Base-by-base conservation (phyloP, 2,329 filamentous ascomycete species). In the Alternaria hordeiaustralica region DNA sequence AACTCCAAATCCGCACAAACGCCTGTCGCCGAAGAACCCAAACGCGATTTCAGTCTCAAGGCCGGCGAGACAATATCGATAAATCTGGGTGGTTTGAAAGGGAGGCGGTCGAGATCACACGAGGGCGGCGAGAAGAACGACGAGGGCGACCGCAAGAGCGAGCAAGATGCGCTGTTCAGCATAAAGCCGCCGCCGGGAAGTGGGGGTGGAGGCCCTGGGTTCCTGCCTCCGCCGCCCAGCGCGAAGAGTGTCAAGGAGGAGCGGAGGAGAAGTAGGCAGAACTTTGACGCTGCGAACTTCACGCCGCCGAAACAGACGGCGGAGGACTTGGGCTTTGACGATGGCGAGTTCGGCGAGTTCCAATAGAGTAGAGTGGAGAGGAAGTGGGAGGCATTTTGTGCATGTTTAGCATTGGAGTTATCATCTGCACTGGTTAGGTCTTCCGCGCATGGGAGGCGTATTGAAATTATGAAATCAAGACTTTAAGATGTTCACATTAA, bases 51-150 rank as follows among this genome's bases (percentile, higher is more conserved):
- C 75, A 94, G 92, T 73, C 79, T 97, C 67, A 97, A 97, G 79
- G 93, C 94, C 64, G 93, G 93, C 11, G 91, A 97, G 85, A 97
- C 92, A 18, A 96, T 97, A 71, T 93, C 90, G 23, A 89, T 96
- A 68, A 92, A 92, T 77, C 85, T 96, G 55, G 89, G 88, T 5
- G 88, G 88, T 21, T 36, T 78, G 43, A 86, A 84, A 69, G 84
- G 87, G 2, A 71, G 81, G 69, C 84, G 78, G 65, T 72, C 76
- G 75, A 60, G 81, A 76, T 55, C 50, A 12, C 69, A 66, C 65
- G 68, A 81, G 78, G 64, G 75, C 82, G 58, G 75, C 82, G 58
- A 84, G 83, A 65, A 85, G 53, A 72, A 67, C 26, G 49, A 56
- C 3, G 64, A 71, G 3, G 69, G 61, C 80, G 63, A 75, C 58